Evolutionary conservation across 2,329 filamentous ascomycete species (phyloP).

Genomic region (Neoascochyta sp.): DNA sequence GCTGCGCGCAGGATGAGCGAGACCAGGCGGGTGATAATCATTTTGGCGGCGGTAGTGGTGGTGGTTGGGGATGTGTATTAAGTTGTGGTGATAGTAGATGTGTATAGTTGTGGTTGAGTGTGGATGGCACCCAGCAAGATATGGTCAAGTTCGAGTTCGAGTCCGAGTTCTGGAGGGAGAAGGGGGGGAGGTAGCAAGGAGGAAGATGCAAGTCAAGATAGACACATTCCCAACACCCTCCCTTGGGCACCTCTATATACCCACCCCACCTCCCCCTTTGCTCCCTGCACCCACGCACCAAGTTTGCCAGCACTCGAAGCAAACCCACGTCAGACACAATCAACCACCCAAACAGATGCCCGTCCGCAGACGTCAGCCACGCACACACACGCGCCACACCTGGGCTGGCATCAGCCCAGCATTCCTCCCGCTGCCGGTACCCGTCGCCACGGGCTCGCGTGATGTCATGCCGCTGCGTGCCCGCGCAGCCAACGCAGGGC

Average conservation of each 20-base stretch:
- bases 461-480: no score
- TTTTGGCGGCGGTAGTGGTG: slow-evolving; percentile 7
- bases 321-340: slow-evolving; percentile 1
- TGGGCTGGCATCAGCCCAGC: slow-evolving; percentile 7
- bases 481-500: no score
- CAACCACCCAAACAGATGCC: slow-evolving; percentile 5
- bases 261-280: not conserved
- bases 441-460: slow-evolving; percentile 1
- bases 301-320: not conserved
- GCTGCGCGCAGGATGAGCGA: slow-evolving; percentile 58
- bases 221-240: no score
- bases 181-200: no score
- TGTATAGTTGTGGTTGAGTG: no score
- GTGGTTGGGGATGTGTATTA: not conserved
- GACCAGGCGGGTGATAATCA: slow-evolving; percentile 46
- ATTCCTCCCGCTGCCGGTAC: slow-evolving; percentile 1
- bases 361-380: slow-evolving; percentile 11
- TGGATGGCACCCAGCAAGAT: no score
- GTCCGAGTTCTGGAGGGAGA: no score
- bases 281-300: not conserved
- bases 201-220: no score
- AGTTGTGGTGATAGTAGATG: no score
- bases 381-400: slow-evolving; percentile 2
- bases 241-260: no score
- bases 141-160: no score